Evolutionary conservation across 768 basidiomycete genomes (phyloP), one percentile per base, ranked within the genome.

Genomic region (Amanita inopinata): DNA sequence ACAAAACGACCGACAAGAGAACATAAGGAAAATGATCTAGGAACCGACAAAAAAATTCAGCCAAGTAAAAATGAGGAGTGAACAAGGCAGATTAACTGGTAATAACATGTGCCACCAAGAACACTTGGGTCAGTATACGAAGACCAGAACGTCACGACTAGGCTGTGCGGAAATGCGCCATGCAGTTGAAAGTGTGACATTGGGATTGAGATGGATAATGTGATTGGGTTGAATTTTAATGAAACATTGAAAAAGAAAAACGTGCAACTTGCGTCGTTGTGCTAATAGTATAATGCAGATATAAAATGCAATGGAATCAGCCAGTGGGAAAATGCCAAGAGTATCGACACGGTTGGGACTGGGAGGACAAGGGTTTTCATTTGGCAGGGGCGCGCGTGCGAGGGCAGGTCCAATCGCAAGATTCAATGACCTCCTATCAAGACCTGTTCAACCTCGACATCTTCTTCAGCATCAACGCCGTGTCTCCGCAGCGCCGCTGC

Each of bases 401-500:
- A 41, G 17, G 23, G 37, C 3, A 10, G 9, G 15, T 12, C 19
- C 17, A 5, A 25, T 12, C 19, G 4, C 3, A 27, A 24, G 23
- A 25, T 27, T 37, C 30, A 46, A 14, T 32, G 39, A 23, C 27
- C 31, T 37, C 27, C 43, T 10, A 37, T 31, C 27, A 44, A 31
- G 25, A 33, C 33, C 19, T 44, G 33, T 18, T 24, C 43, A 24
- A 44, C 43, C 32, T 43, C 50, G 11, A 23, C 46, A 18, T 23
- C 39, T 17, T 40, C 47, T 27, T 45, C 30, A 12, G 52, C 48
- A 42, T 49, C 48, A 25, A 30, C 10, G 17, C 34, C 43, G 36
- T 52, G 48, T 33, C 45, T 36, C 5, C 53, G 49, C 5, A 49
- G 40, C 41, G 63, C 65, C 35, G 61, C 61, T 17, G 51, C 52